These are phyloP conservation scores for Fremontodendron californicum DNA, from an alignment of 345 rosid species.

Conservation along the genomic window DNA sequence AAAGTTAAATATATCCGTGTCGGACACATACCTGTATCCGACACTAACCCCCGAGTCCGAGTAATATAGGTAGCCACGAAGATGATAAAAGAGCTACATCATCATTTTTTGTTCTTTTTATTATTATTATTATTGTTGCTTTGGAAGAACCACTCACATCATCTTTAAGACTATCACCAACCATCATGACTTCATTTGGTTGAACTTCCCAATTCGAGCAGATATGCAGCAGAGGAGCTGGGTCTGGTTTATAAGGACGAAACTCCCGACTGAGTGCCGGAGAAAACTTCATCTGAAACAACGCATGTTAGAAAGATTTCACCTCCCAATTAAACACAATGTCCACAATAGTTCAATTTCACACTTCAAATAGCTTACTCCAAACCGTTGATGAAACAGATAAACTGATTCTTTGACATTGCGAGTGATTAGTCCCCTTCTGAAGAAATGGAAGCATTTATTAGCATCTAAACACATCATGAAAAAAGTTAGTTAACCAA, in stretches of 20 bases:
- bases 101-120: background rate
- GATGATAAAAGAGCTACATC: background rate
- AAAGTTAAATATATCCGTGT: too few relatives aligned
- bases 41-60: too few relatives aligned
- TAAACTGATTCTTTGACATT: constrained; percentile 79
- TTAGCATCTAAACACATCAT: background rate
- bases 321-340: background rate
- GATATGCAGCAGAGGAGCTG: constrained; percentile 83
- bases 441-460: constrained; percentile 19
- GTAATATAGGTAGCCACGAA: too few relatives aligned
- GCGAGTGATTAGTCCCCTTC: constrained; percentile 88
- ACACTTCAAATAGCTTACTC: constrained; percentile 41
- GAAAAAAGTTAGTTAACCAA: background rate
- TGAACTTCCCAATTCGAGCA: constrained; percentile 76
- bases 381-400: constrained; percentile 65
- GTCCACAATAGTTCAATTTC: background rate
- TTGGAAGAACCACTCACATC: constrained; percentile 49
- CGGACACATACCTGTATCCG: too few relatives aligned
- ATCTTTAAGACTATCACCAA: constrained; percentile 95
- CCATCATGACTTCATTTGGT: constrained; percentile 84
- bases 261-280: constrained; percentile 97
- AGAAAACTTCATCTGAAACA: constrained; percentile 55
- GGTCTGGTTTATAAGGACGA: constrained; percentile 88
- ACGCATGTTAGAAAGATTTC: background rate
- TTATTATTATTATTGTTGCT: background rate